phyloP scores from a whole-genome alignment of 768 basidiomycete genomes.

The Leccinellum albellum region DNA sequence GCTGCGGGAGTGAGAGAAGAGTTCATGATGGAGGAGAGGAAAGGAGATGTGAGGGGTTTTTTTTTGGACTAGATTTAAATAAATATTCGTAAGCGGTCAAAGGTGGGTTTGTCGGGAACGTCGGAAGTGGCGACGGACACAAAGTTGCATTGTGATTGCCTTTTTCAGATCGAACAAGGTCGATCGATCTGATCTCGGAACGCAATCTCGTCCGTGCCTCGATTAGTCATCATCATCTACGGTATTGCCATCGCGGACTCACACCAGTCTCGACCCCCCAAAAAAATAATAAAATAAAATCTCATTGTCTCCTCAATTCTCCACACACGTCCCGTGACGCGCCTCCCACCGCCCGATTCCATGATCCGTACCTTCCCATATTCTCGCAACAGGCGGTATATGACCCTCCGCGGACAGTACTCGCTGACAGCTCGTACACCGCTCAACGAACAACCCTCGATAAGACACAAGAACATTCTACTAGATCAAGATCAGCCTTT shows the following conservation, averaged over 20 bases:
- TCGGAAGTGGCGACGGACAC: constrained; percentile 1
- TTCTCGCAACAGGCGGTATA: constrained; percentile 64
- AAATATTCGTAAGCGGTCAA: constrained; percentile 11
- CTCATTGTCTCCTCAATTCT: constrained; percentile 11
- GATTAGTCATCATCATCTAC: constrained; percentile 4
- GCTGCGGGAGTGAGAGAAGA: constrained; percentile 8
- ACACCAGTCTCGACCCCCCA: neutral
- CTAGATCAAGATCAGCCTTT: neutral
- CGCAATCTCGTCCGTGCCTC: constrained; percentile 12
- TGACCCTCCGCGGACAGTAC: constrained; percentile 69
- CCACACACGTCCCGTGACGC: constrained; percentile 47
- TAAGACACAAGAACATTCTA: constrained; percentile 57
- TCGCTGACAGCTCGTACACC: constrained; percentile 57
- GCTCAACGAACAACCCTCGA: constrained; percentile 55
- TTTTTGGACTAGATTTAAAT: constrained; percentile 23
- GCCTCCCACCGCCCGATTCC: constrained; percentile 43
- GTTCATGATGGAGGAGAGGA: neutral
- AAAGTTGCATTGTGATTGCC: constrained; percentile 16
- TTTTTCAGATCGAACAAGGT: constrained; percentile 26
- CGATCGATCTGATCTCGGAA: constrained; percentile 18
- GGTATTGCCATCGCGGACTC: neutral
- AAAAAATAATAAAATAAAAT: neutral
- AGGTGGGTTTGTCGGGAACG: neutral
- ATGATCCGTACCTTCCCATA: constrained; percentile 37
- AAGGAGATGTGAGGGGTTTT: neutral